Evolutionary conservation across 305 asterid species (phyloP).

Genomic region (Vinca major): DNA sequence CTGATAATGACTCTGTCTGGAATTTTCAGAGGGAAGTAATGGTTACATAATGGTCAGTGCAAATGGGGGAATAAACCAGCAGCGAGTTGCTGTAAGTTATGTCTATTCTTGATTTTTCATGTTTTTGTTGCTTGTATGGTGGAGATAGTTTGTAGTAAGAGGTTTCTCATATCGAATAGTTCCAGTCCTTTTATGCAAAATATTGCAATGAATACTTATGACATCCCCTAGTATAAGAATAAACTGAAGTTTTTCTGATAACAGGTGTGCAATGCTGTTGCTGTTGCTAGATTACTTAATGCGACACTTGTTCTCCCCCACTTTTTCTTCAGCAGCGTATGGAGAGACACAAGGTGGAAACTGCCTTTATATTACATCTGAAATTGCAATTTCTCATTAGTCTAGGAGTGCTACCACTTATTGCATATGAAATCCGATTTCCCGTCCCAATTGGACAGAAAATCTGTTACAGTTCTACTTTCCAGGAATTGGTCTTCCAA

Average conservation of each 20-base stretch:
- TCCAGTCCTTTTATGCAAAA: background rate
- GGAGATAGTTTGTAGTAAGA: constrained; percentile 6
- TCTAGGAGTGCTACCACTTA: background rate
- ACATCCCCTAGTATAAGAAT: no score
- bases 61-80: constrained; percentile 98
- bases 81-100: constrained; percentile 91
- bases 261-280: constrained; percentile 97
- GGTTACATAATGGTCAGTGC: constrained; percentile 89
- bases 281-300: constrained; percentile 89
- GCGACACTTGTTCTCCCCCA: constrained; percentile 89
- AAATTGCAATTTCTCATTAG: background rate
- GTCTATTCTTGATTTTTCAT: constrained; percentile 1
- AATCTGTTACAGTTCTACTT: background rate
- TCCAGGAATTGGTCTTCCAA: background rate
- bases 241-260: background rate
- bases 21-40: constrained; percentile 52
- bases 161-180: background rate
- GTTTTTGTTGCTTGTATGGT: background rate
- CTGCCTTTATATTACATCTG: constrained; percentile 11
- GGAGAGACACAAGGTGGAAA: constrained; percentile 78
- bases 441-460: background rate
- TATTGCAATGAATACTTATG: background rate
- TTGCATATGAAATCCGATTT: background rate
- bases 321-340: constrained; percentile 88
- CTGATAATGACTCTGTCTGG: constrained; percentile 1